Evolutionary conservation across 2,329 filamentous ascomycete genomes (phyloP).

Genomic region (Xylariaceae sp.): DNA sequence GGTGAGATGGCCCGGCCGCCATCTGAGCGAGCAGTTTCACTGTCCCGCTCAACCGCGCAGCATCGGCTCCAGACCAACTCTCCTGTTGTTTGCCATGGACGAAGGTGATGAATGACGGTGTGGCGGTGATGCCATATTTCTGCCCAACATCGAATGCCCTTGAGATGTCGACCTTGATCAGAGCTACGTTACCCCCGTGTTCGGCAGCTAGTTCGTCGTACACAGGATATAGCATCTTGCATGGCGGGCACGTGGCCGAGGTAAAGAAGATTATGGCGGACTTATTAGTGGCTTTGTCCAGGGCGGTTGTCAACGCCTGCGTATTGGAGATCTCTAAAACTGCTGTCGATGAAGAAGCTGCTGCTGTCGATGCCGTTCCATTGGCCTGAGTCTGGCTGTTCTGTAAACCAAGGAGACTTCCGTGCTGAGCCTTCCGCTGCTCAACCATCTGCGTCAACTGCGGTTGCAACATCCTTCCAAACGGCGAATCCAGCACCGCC

Average conservation of each 20-base stretch:
- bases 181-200: constrained; percentile 57
- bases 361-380: constrained; percentile 1
- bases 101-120: constrained; percentile 86
- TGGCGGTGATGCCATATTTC: constrained; percentile 65
- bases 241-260: constrained; percentile 78
- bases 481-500: constrained; percentile 77
- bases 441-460: constrained; percentile 53
- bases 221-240: constrained; percentile 73
- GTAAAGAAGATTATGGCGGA: constrained; percentile 90
- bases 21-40: constrained; percentile 69
- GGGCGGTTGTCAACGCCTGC: constrained; percentile 53
- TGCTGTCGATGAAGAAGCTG: constrained; percentile 22
- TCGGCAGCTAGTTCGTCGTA: constrained; percentile 78
- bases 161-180: constrained; percentile 81
- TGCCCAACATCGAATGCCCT: constrained; percentile 58
- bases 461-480: constrained; percentile 82
- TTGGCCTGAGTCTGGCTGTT: constrained; percentile 30
- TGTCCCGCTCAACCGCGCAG: constrained; percentile 61
- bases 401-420: constrained; percentile 50
- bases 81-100: constrained; percentile 69
- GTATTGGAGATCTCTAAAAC: constrained; percentile 60
- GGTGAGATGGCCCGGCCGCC: constrained; percentile 64
- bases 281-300: constrained; percentile 56
- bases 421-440: constrained; percentile 43
- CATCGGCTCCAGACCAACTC: constrained; percentile 75